Evolutionary conservation across 1,284 basidiomycete genomes (phyloP).

Genomic region (Irpex lacteus): DNA sequence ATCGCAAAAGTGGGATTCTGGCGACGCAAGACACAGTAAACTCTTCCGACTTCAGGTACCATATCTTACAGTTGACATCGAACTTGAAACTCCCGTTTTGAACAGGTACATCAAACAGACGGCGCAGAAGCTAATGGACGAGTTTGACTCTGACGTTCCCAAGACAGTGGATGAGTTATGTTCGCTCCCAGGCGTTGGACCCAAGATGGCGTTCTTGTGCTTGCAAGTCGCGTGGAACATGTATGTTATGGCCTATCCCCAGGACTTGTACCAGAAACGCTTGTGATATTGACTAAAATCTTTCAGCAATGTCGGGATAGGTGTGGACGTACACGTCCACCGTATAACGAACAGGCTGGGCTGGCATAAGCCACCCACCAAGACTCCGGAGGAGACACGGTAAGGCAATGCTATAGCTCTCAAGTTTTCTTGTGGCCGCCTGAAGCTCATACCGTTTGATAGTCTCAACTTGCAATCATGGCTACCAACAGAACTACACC

Average conservation of each 20-base stretch:
- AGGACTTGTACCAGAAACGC: neutral
- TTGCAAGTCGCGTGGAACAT: conserved; percentile 86
- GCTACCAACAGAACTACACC: conserved; percentile 79
- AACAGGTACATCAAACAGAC: conserved; percentile 75
- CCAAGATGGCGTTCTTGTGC: conserved; percentile 89
- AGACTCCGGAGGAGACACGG: conserved; percentile 87
- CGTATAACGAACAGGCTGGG: conserved; percentile 89
- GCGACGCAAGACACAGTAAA: conserved; percentile 79
- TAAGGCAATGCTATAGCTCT: conserved; percentile 21
- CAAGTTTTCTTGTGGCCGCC: neutral
- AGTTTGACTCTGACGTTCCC: conserved; percentile 80
- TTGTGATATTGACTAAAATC: too few relatives aligned
- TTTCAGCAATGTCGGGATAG: conserved; percentile 86
- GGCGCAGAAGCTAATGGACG: conserved; percentile 63
- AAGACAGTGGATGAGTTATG: conserved; percentile 85
- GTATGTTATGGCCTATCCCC: conserved; percentile 38
- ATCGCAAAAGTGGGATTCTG: conserved; percentile 94
- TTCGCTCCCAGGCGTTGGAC: conserved; percentile 83
- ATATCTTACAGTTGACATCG: neutral
- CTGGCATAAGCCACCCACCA: conserved; percentile 87
- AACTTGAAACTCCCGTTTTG: neutral
- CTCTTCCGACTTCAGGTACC: conserved; percentile 7
- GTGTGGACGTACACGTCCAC: conserved; percentile 96
- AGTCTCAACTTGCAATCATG: conserved; percentile 89
- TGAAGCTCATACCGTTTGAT: neutral